Evolutionary conservation across 129 eudicot species (phyloP).

Genomic region (Flaveria bidentis): DNA sequence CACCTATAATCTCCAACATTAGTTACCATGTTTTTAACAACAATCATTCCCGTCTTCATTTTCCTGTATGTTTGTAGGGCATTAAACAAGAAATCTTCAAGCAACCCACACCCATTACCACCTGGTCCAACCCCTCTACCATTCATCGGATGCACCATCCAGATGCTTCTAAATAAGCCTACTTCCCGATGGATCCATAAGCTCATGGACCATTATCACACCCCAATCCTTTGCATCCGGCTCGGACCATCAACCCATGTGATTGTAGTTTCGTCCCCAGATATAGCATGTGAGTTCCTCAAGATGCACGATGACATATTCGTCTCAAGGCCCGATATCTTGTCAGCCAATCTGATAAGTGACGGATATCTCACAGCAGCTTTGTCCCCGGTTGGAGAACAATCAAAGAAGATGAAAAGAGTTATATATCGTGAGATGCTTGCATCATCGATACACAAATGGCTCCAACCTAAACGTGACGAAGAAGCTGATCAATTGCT

Average conservation of each 20-base stretch:
- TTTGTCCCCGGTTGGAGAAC: slow-evolving; percentile 30
- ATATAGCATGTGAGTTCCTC: slow-evolving; percentile 38
- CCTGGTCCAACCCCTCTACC: too few relatives aligned
- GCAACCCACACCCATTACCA: too few relatives aligned
- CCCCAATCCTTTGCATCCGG: slow-evolving; percentile 39
- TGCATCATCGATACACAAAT: slow-evolving; percentile 14
- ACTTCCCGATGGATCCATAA: too few relatives aligned
- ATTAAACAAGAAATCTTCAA: too few relatives aligned
- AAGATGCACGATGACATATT: slow-evolving; percentile 40
- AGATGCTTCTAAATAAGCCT: too few relatives aligned
- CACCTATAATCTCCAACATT: background rate
- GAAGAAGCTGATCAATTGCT: slow-evolving; percentile 38
- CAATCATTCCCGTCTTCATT: background rate
- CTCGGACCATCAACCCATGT: slow-evolving; percentile 35
- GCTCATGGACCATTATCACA: background rate
- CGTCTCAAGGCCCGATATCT: slow-evolving; percentile 35
- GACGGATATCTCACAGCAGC: slow-evolving; percentile 22
- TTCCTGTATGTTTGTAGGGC: background rate
- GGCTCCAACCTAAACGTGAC: slow-evolving; percentile 32
- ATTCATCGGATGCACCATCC: too few relatives aligned
- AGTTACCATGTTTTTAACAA: background rate
- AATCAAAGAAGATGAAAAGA: slow-evolving; percentile 46
- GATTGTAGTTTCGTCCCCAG: slow-evolving; percentile 38
- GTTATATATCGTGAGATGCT: slow-evolving; percentile 17
- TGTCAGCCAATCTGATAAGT: slow-evolving; percentile 30